Base-by-base conservation (phyloP, 208 protist genomes). In the Trypanosoma conorhini region DNA sequence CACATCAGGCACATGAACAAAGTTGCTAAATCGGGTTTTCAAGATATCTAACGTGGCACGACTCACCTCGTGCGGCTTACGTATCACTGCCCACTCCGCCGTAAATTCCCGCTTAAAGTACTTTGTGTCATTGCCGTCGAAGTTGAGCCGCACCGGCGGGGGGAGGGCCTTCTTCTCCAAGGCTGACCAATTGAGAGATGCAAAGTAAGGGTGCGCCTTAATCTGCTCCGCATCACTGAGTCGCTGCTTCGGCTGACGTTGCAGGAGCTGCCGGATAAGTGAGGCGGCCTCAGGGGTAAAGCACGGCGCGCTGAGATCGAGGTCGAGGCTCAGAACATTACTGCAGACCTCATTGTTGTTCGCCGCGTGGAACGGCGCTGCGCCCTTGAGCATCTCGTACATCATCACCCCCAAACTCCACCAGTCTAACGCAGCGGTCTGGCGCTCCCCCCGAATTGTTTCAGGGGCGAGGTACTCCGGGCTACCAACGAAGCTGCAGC, bases 341-440 rank as follows among this genome's bases (percentile, higher is more conserved):
- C 88, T 70, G 70, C 89, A 97, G 19, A 97, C 80, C 33, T 80
- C 89, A 56, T 86, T 87, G 70, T 86, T 95, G 74, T 86, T 97
- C 54, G 79, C 80, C n/a, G 89, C 83, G 70, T 93, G 94, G 67
- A 98, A 98, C 13, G 97, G 96, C 24, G 96, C 75, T n/a, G 74
- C 56, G n/a, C 95, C 97, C 3, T 70, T 54, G 9, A 98, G 67
- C 89, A 98, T 96, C 77, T 98, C 95, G 81, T 98, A 99, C 35
- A 98, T 69, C 61, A 99, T 73, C 22, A 98, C 95, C 17, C 98
- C 98, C 38, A 98, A 83, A 56, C 83, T 86, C 98, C 98, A 99
- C 97, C 96, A 99, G 74, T 99, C 98, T 17, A 99, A 83, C n/a
- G 95, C 91, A 28, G 85, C 91, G 35, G 96, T 98, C 80, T 99